phyloP scores from a whole-genome alignment of 306 rosid genomes.

The Chamaecrista fasciculata region DNA sequence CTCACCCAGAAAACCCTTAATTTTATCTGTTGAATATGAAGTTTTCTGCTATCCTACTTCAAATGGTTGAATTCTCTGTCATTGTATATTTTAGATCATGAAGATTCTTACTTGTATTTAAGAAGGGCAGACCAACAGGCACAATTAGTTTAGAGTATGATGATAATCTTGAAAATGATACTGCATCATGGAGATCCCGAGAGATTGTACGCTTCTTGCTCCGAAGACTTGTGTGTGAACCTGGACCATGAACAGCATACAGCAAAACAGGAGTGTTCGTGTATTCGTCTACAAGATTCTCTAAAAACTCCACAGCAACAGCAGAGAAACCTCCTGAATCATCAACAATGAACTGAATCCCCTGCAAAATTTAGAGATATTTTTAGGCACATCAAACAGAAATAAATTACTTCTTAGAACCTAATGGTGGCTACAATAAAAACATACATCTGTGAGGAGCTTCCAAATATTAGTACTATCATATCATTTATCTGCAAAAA shows the following conservation, averaged over 20 bases:
- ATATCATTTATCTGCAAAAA: slow-evolving; percentile 21
- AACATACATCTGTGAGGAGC: not conserved
- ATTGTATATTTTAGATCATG: slow-evolving; percentile 9
- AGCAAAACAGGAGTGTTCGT: slow-evolving; percentile 64
- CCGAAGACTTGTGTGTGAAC: slow-evolving; percentile 36
- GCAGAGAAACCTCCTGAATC: slow-evolving; percentile 93
- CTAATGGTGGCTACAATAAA: slow-evolving; percentile 9
- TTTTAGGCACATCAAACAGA: slow-evolving; percentile 26
- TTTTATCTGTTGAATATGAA: not conserved
- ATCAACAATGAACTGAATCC: slow-evolving; percentile 80
- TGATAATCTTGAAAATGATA: slow-evolving; percentile 81
- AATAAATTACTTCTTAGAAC: not conserved
- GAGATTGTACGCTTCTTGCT: slow-evolving; percentile 57
- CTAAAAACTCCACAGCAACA: slow-evolving; percentile 70
- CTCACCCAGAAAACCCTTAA: not conserved
- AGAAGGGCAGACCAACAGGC: slow-evolving; percentile 75
- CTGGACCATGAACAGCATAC: slow-evolving; percentile 61
- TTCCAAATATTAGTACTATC: not conserved
- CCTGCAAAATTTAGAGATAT: slow-evolving; percentile 47
- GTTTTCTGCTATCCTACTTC: not conserved
- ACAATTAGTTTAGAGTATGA: slow-evolving; percentile 71
- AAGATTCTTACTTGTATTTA: slow-evolving; percentile 59
- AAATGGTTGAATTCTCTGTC: slow-evolving; percentile 18
- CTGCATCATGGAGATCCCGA: slow-evolving; percentile 74
- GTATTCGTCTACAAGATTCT: slow-evolving; percentile 81